Conservation (phyloP, 176 grass and related monocot species). For the Carex cristatella region DNA sequence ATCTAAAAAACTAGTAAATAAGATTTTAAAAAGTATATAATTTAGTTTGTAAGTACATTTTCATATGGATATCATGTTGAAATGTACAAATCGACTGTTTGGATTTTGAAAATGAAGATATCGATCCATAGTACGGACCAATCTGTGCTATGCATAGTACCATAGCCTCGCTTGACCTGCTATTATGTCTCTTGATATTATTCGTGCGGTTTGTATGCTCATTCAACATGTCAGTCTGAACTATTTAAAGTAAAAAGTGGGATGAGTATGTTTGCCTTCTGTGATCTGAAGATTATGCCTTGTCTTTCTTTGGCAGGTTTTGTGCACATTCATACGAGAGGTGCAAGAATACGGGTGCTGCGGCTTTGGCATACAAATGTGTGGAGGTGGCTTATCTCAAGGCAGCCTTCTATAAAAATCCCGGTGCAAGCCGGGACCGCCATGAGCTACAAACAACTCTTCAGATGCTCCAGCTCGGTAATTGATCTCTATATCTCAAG, state of each 20-base stretch:
- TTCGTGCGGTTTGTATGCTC: conserved; percentile 3
- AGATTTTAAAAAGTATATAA: too few species aligned
- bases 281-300: neutral
- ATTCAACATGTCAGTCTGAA: conserved; percentile 16
- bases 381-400: conserved; percentile 93
- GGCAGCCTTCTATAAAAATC: conserved; percentile 74
- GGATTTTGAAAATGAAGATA: too few species aligned
- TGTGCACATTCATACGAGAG: conserved; percentile 72
- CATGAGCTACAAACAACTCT: conserved; percentile 67
- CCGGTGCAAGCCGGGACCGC: conserved; percentile 60
- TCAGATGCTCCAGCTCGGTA: conserved; percentile 69
- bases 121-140: too few species aligned
- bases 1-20: too few species aligned
- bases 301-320: conserved; percentile 45
- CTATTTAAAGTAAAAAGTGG: neutral
- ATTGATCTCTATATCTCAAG: conserved; percentile 25
- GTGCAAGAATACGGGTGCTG: conserved; percentile 74
- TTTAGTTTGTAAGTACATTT: too few species aligned
- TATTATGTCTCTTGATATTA: neutral
- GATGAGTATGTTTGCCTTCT: conserved; percentile 19
- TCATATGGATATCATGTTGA: too few species aligned
- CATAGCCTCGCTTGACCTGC: neutral
- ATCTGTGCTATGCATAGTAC: too few species aligned
- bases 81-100: too few species aligned
- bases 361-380: conserved; percentile 93